phyloP scores from a whole-genome alignment of 2,329 filamentous ascomycete species.

The Pleomassaria siparia region DNA sequence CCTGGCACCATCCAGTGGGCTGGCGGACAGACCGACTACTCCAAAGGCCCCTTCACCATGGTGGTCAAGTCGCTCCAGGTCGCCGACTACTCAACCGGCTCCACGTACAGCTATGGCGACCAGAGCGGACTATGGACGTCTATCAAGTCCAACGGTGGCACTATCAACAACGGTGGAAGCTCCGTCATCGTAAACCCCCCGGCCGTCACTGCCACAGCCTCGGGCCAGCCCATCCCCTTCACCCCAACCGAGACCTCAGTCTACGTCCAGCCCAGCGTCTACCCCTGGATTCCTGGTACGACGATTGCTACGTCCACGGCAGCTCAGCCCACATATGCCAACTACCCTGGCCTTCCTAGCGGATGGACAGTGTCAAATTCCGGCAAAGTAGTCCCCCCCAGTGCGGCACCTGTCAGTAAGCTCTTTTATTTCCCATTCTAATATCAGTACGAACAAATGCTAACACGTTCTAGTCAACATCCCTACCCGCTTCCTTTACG shows the following conservation, averaged over 20 bases:
- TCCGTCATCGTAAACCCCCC: slow-evolving; percentile 60
- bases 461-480: slow-evolving; percentile 49
- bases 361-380: slow-evolving; percentile 79
- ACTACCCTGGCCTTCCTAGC: slow-evolving; percentile 65
- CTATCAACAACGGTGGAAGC: slow-evolving; percentile 64
- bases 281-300: slow-evolving; percentile 65
- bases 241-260: slow-evolving; percentile 61
- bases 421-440: slow-evolving; percentile 37
- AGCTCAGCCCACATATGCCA: slow-evolving; percentile 47
- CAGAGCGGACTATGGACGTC: slow-evolving; percentile 76
- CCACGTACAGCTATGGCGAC: slow-evolving; percentile 79
- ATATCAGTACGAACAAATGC: slow-evolving; percentile 12
- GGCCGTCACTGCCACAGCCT: slow-evolving; percentile 63
- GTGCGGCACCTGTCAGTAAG: slow-evolving; percentile 69
- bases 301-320: slow-evolving; percentile 56
- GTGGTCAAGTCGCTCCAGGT: slow-evolving; percentile 73
- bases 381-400: slow-evolving; percentile 76
- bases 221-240: slow-evolving; percentile 67
- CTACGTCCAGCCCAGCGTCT: slow-evolving; percentile 44
- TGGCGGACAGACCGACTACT: slow-evolving; percentile 81
- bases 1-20: slow-evolving; percentile 89
- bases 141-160: slow-evolving; percentile 78
- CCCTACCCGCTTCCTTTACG: slow-evolving; percentile 55
- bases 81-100: slow-evolving; percentile 91
- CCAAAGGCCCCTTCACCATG: slow-evolving; percentile 83